A percentile compares a stretch with the other conserved stretches of the same genome.
phyloP scores from a whole-genome alignment of 2,329 filamentous ascomycete genomes.

The Rutstroemia sp. region DNA sequence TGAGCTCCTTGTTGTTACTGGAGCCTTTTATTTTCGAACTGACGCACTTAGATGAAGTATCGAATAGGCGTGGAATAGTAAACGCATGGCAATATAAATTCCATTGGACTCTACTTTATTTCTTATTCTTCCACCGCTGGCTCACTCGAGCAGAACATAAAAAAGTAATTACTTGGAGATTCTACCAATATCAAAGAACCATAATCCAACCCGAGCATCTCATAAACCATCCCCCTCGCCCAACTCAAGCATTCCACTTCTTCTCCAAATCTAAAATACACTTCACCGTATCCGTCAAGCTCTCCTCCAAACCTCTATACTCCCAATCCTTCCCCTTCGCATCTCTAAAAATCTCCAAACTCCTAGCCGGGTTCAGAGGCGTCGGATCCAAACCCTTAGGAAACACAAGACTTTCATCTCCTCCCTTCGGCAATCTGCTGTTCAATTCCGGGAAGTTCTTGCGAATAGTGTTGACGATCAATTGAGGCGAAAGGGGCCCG shows the following conservation, averaged over 20 bases:
- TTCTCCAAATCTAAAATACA: conserved; percentile 24
- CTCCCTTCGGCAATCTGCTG: conserved; percentile 35
- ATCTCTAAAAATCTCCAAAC: conserved; percentile 11
- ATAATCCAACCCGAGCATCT: neutral
- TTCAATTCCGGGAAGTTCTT: conserved; percentile 45
- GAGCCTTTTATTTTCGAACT: too few species aligned
- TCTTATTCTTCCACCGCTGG: too few species aligned
- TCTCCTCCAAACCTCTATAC: conserved; percentile 25
- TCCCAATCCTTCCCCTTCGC: conserved; percentile 13
- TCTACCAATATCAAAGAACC: neutral
- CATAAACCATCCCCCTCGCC: neutral
- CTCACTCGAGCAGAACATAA: too few species aligned
- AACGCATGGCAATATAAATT: too few species aligned
- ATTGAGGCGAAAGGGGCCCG: conserved; percentile 50
- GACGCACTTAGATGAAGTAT: too few species aligned
- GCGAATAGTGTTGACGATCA: conserved; percentile 46
- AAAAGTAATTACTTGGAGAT: too few species aligned
- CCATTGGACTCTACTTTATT: too few species aligned
- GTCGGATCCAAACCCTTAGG: conserved; percentile 20
- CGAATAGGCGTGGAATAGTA: too few species aligned
- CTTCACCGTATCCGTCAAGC: conserved; percentile 23
- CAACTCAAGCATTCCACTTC: conserved; percentile 6
- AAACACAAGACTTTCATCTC: conserved; percentile 28
- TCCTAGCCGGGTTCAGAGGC: conserved; percentile 18
- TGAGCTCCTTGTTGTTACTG: too few species aligned